Evolutionary conservation across 2,329 filamentous ascomycete genomes (phyloP).

Genomic region (Fusarium coicis): DNA sequence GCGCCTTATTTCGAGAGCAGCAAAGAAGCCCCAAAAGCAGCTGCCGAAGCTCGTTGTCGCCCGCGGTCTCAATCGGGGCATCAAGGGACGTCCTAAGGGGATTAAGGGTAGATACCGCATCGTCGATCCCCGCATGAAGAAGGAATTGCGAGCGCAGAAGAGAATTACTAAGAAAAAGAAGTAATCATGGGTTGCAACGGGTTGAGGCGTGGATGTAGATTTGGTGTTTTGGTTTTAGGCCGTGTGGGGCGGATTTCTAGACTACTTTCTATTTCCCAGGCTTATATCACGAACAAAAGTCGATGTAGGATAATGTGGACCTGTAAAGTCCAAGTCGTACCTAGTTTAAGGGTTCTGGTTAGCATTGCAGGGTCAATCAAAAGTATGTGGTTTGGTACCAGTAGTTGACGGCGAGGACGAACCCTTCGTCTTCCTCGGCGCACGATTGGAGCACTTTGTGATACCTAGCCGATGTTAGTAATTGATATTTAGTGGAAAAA

Average conservation of each 20-base stretch:
- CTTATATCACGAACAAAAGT: conserved; percentile 62
- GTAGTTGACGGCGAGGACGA: conserved; percentile 84
- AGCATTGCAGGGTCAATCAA: background rate
- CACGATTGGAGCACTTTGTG: conserved; percentile 83
- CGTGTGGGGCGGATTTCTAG: conserved; percentile 11
- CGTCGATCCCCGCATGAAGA: conserved; percentile 95
- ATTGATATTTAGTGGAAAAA: background rate
- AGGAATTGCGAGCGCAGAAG: conserved; percentile 91
- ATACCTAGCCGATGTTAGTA: conserved; percentile 61
- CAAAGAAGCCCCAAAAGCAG: conserved; percentile 85
- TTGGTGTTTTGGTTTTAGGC: conserved; percentile 23
- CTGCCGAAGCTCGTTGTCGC: conserved; percentile 91
- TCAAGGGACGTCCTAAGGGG: conserved; percentile 78
- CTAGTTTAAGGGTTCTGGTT: conserved; percentile 50
- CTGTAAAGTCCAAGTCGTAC: conserved; percentile 84
- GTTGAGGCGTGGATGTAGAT: conserved; percentile 19
- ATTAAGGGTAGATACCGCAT: conserved; percentile 98
- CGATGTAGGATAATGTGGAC: conserved; percentile 71
- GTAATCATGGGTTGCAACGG: conserved; percentile 15
- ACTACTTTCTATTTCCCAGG: conserved; percentile 22
- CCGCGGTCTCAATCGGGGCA: conserved; percentile 82
- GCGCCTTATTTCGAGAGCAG: conserved; percentile 82
- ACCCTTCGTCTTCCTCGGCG: conserved; percentile 73
- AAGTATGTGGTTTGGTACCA: conserved; percentile 64
- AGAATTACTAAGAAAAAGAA: conserved; percentile 77